Percentiles rank a stretch among this genome's conserved stretches.
These are phyloP conservation scores for Biscogniauxia mediterranea DNA, from an alignment of 2,329 filamentous ascomycete species.

Conservation along the genomic window DNA sequence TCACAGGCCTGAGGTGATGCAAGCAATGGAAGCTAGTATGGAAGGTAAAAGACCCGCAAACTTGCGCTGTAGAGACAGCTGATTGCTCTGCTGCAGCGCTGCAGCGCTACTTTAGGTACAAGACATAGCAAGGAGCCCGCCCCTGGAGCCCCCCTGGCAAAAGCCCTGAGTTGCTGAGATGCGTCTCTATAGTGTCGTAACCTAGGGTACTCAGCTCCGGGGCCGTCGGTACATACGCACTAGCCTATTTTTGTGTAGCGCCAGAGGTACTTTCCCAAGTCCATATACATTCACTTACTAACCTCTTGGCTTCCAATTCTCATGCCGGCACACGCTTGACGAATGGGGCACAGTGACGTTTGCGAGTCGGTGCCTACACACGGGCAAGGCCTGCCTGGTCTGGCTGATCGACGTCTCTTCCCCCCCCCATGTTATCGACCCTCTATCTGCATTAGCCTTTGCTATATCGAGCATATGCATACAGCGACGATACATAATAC, in stretches of 20 bases:
- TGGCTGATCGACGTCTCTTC: neutral
- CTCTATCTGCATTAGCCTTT: slow-evolving; percentile 9
- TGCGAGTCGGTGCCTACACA: slow-evolving; percentile 31
- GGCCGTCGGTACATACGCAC: neutral
- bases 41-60: neutral
- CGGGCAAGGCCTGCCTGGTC: neutral
- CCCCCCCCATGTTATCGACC: neutral
- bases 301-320: slow-evolving; percentile 4
- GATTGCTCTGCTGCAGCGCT: neutral
- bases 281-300: neutral
- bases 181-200: too few relatives aligned
- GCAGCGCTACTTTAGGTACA: neutral
- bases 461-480: neutral
- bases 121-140: neutral
- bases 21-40: slow-evolving; percentile 1
- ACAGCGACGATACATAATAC: too few relatives aligned
- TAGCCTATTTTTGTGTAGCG: neutral
- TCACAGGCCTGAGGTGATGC: neutral
- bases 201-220: neutral
- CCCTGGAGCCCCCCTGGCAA: neutral
- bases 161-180: neutral
- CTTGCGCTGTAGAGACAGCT: neutral
- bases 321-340: slow-evolving; percentile 18
- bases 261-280: slow-evolving; percentile 1
- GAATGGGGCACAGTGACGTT: slow-evolving; percentile 29